Evolutionary conservation across 345 rosid species (phyloP), one percentile per base, ranked within the genome.

Genomic region (Acer yangbiense): DNA sequence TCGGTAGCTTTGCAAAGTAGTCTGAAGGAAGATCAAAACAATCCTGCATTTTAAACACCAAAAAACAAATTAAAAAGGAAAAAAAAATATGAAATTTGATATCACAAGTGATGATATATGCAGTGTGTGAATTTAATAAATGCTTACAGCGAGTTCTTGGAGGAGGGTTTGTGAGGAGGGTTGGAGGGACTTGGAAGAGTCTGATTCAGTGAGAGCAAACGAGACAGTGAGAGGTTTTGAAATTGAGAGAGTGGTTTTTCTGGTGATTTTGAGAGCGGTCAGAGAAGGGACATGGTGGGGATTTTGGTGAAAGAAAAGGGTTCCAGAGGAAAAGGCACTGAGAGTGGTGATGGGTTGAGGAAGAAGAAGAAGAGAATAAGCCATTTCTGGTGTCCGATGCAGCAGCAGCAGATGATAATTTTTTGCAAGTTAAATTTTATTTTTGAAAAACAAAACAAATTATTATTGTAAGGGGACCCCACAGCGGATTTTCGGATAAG

Each of bases 21-120:
- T 90, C 98, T 41, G 92, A 79, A 7, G 97, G 93, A 75, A 95
- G 97, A 89, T 90, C 92, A 78, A 95, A 92, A 79, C 90, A 81
- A 65, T 86, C 91, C 99, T 93, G 93, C 93, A 86, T 55, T 44
- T 16, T n/a, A 55, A 71, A 32, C 25, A 68, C 17, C 17, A 46
- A 12, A 39, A 18, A 57, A 60, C 4, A n/a, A 4, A 58, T n/a
- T n/a, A n/a, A n/a, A n/a, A n/a, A n/a, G n/a, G n/a, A n/a, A n/a
- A n/a, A n/a, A n/a, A n/a, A n/a, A n/a, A n/a, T n/a, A n/a, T n/a
- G n/a, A n/a, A 58, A 6, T 58, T n/a, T 1, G 63, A 20, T 52
- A 21, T 18, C 10, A 58, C 23, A 58, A 20, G 25, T 18, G 1
- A 9, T 58, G 63, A 21, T 6, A 7, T 52, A 58, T 58, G 63